phyloP scores from a whole-genome alignment of 306 rosid species.

The Glycine tomentella region DNA sequence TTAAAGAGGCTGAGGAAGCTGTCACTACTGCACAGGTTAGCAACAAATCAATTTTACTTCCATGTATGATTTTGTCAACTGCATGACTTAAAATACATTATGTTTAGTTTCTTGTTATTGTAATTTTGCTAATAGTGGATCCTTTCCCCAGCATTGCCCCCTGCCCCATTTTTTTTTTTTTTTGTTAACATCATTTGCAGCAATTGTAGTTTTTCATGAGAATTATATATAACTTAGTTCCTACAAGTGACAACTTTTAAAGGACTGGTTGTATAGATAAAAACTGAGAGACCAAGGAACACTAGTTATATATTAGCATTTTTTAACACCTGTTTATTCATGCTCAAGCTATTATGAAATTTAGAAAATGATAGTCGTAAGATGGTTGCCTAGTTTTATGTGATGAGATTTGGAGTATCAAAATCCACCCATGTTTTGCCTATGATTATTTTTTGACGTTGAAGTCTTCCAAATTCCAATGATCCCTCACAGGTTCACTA shows the following conservation, averaged over 20 bases:
- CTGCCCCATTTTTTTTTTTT: background rate
- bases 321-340: constrained; percentile 6
- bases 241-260: background rate
- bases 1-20: constrained; percentile 93
- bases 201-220: background rate
- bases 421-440: too few relatives aligned
- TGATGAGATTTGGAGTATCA: too few relatives aligned
- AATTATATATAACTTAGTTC: background rate
- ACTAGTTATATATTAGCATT: background rate
- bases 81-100: constrained; percentile 4
- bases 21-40: constrained; percentile 81
- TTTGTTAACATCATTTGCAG: background rate
- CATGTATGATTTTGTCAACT: constrained; percentile 7
- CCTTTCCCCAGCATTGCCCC: background rate
- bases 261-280: background rate
- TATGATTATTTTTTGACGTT: background rate
- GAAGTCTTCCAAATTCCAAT: constrained; percentile 11
- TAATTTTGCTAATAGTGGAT: background rate
- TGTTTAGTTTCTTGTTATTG: background rate
- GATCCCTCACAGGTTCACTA: background rate
- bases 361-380: background rate
- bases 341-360: constrained; percentile 1
- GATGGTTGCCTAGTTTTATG: background rate
- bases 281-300: background rate
- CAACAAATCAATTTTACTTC: constrained; percentile 27